Base-by-base conservation (phyloP, 2,329 filamentous ascomycete species). In the Zymoseptoria ardabiliae region DNA sequence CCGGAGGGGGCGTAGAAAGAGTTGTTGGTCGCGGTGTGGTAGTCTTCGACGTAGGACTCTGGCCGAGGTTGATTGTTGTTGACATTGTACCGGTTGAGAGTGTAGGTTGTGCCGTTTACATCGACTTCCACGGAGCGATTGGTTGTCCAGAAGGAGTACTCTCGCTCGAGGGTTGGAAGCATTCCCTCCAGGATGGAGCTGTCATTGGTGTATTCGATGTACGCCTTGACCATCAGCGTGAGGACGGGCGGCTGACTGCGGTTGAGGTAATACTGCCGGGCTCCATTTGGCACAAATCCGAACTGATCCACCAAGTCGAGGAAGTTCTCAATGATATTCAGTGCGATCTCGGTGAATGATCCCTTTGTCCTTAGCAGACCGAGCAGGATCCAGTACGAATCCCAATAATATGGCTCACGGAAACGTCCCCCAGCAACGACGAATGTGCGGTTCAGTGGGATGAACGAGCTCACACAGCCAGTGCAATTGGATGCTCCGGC, bases 371-470 rank as follows among this genome's bases (percentile, higher is more conserved):
- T 80, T 35, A 88, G 73, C 22, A 89, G 76, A 22, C 86, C 86
- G 72, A 86, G 82, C 53, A 88, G 66, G 54, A 88, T 86, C 85
- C 84, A 87, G 74, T 82, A 88, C 30, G 83, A 85, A 70, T 88
- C 85, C 85, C 85, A 88, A 71, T 88, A 88, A 69, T 88, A 89
- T 1, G 84, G 80, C 72, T 89, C 86, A 35, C 85, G 78, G 76
- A 89, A 89, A 28, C 86, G 83, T n/a, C 86, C 85, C 11, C 85
- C 85, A 3, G 85, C 85, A 17, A 89, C 81, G n/a, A 89, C 84
- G 67, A 89, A 88, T 2, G 84, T 85, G 59, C 83, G 81, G 66
- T 86, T 86, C 60, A 88, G 70, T 6, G 85, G 83, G 58, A 88
- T 82, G 72, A 86, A 88, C 69, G 85, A 87, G 66, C 80, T 80